Conservation (phyloP, 2,329 filamentous ascomycete species). For the Sporothrix pallida region DNA sequence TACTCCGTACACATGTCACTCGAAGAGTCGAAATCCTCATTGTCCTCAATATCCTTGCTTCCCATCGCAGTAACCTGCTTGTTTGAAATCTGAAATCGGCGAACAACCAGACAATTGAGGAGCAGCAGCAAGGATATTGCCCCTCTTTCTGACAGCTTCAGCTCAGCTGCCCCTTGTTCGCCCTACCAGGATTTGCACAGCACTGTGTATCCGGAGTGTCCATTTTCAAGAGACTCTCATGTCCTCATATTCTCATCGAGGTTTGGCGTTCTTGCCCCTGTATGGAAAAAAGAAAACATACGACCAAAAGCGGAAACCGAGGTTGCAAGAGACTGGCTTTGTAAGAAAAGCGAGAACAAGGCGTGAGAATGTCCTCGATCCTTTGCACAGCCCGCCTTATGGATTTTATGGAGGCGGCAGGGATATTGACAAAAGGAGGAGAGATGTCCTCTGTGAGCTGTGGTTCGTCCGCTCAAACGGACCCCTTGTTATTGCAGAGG, state of each 20-base stretch:
- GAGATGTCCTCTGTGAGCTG: not conserved
- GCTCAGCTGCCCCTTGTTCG: not conserved
- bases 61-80: slow-evolving; percentile 2
- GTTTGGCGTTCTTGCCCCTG: not conserved
- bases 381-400: slow-evolving; percentile 28
- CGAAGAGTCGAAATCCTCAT: not conserved
- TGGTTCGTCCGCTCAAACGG: slow-evolving; percentile 12
- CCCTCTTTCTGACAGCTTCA: slow-evolving; percentile 20
- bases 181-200: not conserved
- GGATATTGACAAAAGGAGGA: not conserved
- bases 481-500: too few species aligned
- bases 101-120: not conserved
- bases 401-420: slow-evolving; percentile 18
- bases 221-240: too few species aligned
- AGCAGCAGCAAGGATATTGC: not conserved
- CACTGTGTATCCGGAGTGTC: too few species aligned
- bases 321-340: not conserved
- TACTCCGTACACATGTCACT: not conserved
- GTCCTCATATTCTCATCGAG: too few species aligned
- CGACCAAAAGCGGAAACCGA: slow-evolving; percentile 20
- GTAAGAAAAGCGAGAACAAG: not conserved
- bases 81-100: not conserved
- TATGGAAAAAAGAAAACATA: slow-evolving; percentile 3
- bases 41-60: not conserved
- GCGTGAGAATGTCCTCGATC: not conserved